Conservation (phyloP, 2,329 filamentous ascomycete species). For the Dichotomopilus funicola region DNA sequence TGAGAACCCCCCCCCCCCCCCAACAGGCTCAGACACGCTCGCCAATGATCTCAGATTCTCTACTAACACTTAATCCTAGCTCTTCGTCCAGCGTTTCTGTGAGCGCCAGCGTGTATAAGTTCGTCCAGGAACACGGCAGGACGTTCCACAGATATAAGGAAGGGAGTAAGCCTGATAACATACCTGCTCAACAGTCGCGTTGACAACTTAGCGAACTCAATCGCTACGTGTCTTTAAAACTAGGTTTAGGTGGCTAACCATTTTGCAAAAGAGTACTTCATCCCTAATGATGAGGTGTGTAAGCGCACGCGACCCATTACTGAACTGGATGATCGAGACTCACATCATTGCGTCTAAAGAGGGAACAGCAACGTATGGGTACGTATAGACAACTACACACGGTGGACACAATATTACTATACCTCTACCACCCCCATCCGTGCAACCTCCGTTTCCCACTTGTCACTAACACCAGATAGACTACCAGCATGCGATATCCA, state of each 20-base stretch:
- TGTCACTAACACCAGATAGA: slow-evolving; percentile 4
- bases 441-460: background rate
- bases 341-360: background rate
- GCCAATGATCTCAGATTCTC: background rate
- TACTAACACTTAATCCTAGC: background rate
- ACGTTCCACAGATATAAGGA: slow-evolving; percentile 19
- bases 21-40: background rate
- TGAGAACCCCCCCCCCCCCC: too few species aligned
- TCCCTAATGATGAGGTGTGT: slow-evolving; percentile 16
- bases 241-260: background rate
- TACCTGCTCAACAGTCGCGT: too few species aligned
- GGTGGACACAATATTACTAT: too few species aligned
- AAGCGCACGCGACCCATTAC: background rate
- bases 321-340: background rate
- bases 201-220: too few species aligned
- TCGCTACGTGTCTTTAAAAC: too few species aligned
- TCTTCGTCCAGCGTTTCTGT: slow-evolving; percentile 8
- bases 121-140: slow-evolving; percentile 15
- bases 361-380: slow-evolving; percentile 16
- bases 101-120: slow-evolving; percentile 14
- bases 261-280: slow-evolving; percentile 10
- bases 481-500: slow-evolving; percentile 16
- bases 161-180: slow-evolving; percentile 10
- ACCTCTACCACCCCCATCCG: too few species aligned
- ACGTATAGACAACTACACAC: background rate